Evolutionary conservation across 2,329 filamentous ascomycete genomes (phyloP).

Genomic region (Coniochaeta ligniaria): DNA sequence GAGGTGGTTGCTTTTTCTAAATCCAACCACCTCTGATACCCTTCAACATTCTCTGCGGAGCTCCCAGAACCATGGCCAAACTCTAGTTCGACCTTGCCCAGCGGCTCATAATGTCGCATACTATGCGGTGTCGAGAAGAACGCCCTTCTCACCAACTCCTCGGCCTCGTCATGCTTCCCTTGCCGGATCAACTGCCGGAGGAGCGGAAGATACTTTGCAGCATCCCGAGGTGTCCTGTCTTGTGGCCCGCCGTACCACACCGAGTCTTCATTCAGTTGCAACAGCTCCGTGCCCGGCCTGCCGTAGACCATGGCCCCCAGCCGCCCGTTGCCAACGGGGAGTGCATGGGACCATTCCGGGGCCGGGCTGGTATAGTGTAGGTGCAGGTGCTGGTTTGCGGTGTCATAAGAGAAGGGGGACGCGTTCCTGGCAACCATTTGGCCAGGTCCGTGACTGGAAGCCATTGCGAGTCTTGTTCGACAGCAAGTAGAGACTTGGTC

Average conservation of each 20-base stretch:
- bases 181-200: constrained; percentile 31
- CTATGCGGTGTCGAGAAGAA: constrained; percentile 38
- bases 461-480: background rate
- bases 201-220: constrained; percentile 25
- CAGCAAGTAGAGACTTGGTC: background rate
- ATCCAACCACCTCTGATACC: constrained; percentile 10
- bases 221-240: constrained; percentile 31
- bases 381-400: constrained; percentile 1
- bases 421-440: background rate
- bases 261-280: constrained; percentile 40
- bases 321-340: constrained; percentile 42
- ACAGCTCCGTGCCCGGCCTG: constrained; percentile 30
- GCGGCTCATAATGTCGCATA: constrained; percentile 38
- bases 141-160: constrained; percentile 28
- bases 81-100: constrained; percentile 28
- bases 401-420: background rate
- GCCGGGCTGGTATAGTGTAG: constrained; percentile 19
- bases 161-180: constrained; percentile 30
- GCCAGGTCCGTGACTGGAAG: background rate
- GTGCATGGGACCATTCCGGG: constrained; percentile 24
- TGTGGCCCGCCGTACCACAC: constrained; percentile 38
- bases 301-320: constrained; percentile 36
- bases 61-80: constrained; percentile 23
- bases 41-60: constrained; percentile 1
- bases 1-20: constrained; percentile 7